Evolutionary conservation across 2,329 filamentous ascomycete genomes (phyloP), one percentile per base, ranked within the genome.

Genomic region (Sporothrix protearum): DNA sequence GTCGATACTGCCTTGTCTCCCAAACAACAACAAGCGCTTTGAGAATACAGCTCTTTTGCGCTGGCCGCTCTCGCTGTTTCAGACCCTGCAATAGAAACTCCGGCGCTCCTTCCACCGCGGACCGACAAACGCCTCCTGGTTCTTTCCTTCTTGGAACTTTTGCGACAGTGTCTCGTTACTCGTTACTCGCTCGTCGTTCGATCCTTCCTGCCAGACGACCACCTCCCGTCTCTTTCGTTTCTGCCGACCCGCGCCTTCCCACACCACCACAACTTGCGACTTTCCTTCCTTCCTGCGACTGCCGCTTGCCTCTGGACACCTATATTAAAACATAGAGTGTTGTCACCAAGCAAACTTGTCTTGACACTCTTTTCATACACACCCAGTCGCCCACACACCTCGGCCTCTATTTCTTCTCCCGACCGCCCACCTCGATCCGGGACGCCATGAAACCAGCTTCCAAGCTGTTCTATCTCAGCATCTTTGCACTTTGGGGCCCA

Each of bases 401-500:
- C 12, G 22, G 14, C 49, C 28, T 22, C 53, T 61, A 53, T 66
- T 36, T 69, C 53, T 71, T 69, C 42, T 70, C 45, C 45, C 64
- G 61, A 39, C 25, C 42, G 28, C 33, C 39, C 57, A 47, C 67
- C 42, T 66, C 42, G 39, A 49, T 9, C 28, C 45, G 49, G 30
- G 51, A 76, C 76, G 76, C 73, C 74, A 88, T 88, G 86, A 86
- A 81, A 78, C 80, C 85, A 75, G 85, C 85, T 51, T 82, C 83
- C 75, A 84, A 83, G 76, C 80, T 86, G 69, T 87, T 88, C 76
- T 88, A 84, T 77, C 82, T 88, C 73, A 83, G 84, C 42, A 78
- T 88, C 72, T 87, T 88, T 79, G 81, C 86, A 73, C 84, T 88
- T 72, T 88, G 84, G 85, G 82, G 81, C 47, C 77, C 82, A 57